Evolutionary conservation across 306 rosid species (phyloP), one percentile per base, ranked within the genome.

Genomic region (Sophora flavescens): DNA sequence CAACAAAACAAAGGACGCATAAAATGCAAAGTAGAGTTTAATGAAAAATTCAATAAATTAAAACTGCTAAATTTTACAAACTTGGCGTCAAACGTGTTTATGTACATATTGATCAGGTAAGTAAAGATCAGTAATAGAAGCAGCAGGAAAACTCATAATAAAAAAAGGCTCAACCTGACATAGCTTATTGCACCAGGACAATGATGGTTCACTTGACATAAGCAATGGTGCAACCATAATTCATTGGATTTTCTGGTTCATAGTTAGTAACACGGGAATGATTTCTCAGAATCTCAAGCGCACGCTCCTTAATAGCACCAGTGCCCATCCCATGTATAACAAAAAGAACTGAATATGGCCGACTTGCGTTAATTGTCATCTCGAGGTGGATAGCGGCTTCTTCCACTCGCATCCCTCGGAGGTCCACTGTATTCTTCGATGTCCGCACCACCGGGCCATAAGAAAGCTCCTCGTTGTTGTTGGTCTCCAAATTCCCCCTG

Each of bases 221-320:
- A 68, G 97, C 98, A 81, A 94, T 76, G 68, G 98, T 94, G 86
- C 98, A 91, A 33, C 97, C 98, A 83, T 91, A 86, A 79, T 91
- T 94, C 89, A 83, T 82, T 32, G 96, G 84, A 79, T 84, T 88
- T 81, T 89, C 98, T 44, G 86, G 91, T 53, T 87, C 97, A 76
- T 65, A 83, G 74, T 89, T 87, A 30, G 88, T 88, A 8, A 94
- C 89, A 42, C 93, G 92, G 0, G 93, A 84, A 75, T 94, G 95
- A 6, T 76, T 91, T 58, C 70, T 68, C 36, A 94, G 82, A 57
- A 87, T 85, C 66, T 90, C 89, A 38, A 90, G 83, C 5, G 87
- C 91, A 18, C 87, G 80, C 45, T 85, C 89, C 86, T 91, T 91
- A 65, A 94, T 52, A 66, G 92, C 97, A 26, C 98, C 97, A 6